A percentile compares a stretch with the other conserved stretches of the same genome.
Evolutionary conservation across 768 basidiomycete species (phyloP).

Genomic region (Mycena latifolia): DNA sequence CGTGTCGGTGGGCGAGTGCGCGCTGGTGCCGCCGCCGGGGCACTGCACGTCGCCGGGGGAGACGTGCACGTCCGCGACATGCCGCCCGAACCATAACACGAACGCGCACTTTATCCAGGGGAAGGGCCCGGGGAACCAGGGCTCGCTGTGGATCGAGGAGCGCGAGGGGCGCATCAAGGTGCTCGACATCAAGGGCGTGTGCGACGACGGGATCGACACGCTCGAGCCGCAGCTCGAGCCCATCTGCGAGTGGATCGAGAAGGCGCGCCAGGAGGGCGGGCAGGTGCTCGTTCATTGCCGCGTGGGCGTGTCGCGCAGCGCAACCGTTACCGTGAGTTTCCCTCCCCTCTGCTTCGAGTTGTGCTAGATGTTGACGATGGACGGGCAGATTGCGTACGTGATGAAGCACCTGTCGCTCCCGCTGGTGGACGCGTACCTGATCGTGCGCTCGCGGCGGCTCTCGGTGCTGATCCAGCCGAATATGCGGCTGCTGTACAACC

Average conservation of each 20-base stretch:
- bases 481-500: constrained; percentile 94
- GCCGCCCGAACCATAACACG: constrained; percentile 45
- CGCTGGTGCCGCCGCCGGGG: constrained; percentile 83
- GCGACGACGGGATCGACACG: constrained; percentile 97
- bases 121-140: constrained; percentile 65
- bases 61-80: constrained; percentile 30
- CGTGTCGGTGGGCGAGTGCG: constrained; percentile 96
- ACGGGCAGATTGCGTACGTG: constrained; percentile 88
- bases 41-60: constrained; percentile 43
- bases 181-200: constrained; percentile 91
- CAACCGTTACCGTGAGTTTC: constrained; percentile 85
- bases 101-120: constrained; percentile 54
- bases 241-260: constrained; percentile 95
- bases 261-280: constrained; percentile 84
- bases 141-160: constrained; percentile 90
- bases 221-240: constrained; percentile 89
- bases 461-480: constrained; percentile 96
- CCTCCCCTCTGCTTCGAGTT: constrained; percentile 15
- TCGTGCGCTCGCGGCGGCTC: constrained; percentile 90
- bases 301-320: constrained; percentile 98
- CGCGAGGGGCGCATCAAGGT: constrained; percentile 91
- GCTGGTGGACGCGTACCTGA: constrained; percentile 93
- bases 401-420: constrained; percentile 92
- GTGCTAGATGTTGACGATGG: constrained; percentile 3
- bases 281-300: constrained; percentile 96